A percentile compares a stretch with the other conserved stretches of the same genome.
These are phyloP conservation scores for Candida glucosophila DNA, from an alignment of 1,139 yeast species.

Conservation along the genomic window DNA sequence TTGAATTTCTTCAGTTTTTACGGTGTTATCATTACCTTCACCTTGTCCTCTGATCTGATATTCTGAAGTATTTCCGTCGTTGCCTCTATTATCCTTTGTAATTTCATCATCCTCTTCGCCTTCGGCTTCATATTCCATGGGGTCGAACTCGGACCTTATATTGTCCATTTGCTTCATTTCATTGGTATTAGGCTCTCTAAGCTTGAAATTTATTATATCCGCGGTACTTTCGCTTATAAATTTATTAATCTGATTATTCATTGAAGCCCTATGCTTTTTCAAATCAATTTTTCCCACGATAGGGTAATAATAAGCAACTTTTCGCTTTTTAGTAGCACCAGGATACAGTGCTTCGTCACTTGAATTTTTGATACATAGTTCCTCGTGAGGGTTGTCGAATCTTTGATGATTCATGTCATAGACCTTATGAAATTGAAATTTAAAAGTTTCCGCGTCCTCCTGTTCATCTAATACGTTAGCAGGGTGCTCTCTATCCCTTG, in stretches of 20 bases:
- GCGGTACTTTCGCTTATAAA: constrained; percentile 43
- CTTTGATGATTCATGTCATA: constrained; percentile 66
- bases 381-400: constrained; percentile 36
- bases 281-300: constrained; percentile 70
- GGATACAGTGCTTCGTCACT: constrained; percentile 49
- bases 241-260: constrained; percentile 39
- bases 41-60: too few relatives aligned
- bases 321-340: constrained; percentile 28
- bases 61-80: too few relatives aligned
- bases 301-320: constrained; percentile 70
- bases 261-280: constrained; percentile 65
- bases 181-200: constrained; percentile 66
- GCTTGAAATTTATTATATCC: constrained; percentile 48
- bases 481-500: constrained; percentile 43
- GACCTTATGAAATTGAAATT: constrained; percentile 63
- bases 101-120: constrained; percentile 7
- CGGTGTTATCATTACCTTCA: not conserved
- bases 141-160: constrained; percentile 63
- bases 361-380: constrained; percentile 33
- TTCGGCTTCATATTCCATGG: constrained; percentile 30
- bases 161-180: constrained; percentile 65
- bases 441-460: constrained; percentile 29
- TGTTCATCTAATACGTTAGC: constrained; percentile 32
- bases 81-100: too few relatives aligned
- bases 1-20: not conserved